Base-by-base conservation (phyloP, 1,284 basidiomycete genomes). In the Hymenochaete sp. region DNA sequence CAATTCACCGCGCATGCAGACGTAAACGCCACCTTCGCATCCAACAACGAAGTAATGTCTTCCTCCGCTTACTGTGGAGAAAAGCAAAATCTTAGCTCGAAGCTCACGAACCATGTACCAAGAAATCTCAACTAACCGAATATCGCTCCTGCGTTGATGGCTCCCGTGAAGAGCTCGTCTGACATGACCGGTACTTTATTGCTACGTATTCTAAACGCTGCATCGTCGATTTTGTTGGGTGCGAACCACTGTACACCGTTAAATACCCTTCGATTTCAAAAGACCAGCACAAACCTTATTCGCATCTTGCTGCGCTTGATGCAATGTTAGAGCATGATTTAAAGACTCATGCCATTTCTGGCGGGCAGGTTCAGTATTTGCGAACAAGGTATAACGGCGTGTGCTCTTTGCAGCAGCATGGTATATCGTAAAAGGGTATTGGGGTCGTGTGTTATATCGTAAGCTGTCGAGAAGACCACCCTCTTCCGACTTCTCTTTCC, bases 341-440 rank as follows among this genome's bases (percentile, higher is more conserved):
- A 89, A 65, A 6, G 67, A 67, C n/a, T 66, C 65, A 13, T 72
- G 50, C 86, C 85, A 89, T 53, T 72, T 75, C 53, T 67, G 67
- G 45, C 85, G 65, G 46, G 68, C 52, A 1, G 61, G 56, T 39
- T 83, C 79, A n/a, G 68, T 76, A 13, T 64, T 52, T 0, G 81
- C 76, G 56, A 78, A 85, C 6, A 89, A 63, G 1, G 80, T 88
- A 59, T 88, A 89, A 48, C 77, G 64, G 29, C 84, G 68, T 36
- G 62, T 65, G 11, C 62, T 55, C 47, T 70, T 73, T 39, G 69
- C 71, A 1, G 72, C 69, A 0, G 79, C 77, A 51, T 89, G 85
- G 58, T 76, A 83, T 51, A 89, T 63, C 1, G 76, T 81, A 59
- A 89, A 82, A 0, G 85, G 85, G 57, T 76, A 88, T 57, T 85